Percentiles rank a stretch among this genome's conserved stretches.
These are phyloP conservation scores for Uncinocarpus reesii DNA, from an alignment of 2,329 filamentous ascomycete species.

Conservation along the genomic window DNA sequence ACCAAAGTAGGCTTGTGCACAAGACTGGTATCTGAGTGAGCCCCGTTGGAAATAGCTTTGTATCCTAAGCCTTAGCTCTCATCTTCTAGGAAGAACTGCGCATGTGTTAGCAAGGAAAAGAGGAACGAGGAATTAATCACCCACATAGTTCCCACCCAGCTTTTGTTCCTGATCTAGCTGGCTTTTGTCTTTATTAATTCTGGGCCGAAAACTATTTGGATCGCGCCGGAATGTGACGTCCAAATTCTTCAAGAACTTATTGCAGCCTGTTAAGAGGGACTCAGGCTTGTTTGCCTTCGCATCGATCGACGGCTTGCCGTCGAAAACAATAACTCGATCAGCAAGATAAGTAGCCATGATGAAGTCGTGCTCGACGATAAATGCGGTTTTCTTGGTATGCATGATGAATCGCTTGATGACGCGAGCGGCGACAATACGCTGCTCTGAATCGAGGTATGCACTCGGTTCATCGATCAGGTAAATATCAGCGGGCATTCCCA, in stretches of 20 bases:
- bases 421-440: conserved; percentile 92
- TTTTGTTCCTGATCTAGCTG: conserved; percentile 99
- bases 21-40: too few relatives aligned
- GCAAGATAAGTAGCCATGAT: conserved; percentile 82
- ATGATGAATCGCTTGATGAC: conserved; percentile 99
- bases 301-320: conserved; percentile 80
- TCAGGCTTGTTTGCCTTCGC: conserved; percentile 83
- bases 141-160: conserved; percentile 76
- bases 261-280: conserved; percentile 89
- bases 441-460: conserved; percentile 95
- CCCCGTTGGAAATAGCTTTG: conserved; percentile 17
- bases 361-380: conserved; percentile 99
- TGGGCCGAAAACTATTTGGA: conserved; percentile 86
- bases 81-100: conserved; percentile 90
- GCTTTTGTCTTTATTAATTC: conserved; percentile 95
- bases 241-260: conserved; percentile 89
- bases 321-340: conserved; percentile 97
- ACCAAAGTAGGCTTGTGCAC: too few relatives aligned
- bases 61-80: conserved; percentile 54
- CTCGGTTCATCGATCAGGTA: conserved; percentile 98
- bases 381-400: conserved; percentile 99
- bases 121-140: conserved; percentile 27
- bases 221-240: conserved; percentile 98
- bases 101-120: conserved; percentile 9
- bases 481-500: conserved; percentile 91